Base-by-base conservation (phyloP, 768 basidiomycete species). In the Strobilomyces echinocephalus region DNA sequence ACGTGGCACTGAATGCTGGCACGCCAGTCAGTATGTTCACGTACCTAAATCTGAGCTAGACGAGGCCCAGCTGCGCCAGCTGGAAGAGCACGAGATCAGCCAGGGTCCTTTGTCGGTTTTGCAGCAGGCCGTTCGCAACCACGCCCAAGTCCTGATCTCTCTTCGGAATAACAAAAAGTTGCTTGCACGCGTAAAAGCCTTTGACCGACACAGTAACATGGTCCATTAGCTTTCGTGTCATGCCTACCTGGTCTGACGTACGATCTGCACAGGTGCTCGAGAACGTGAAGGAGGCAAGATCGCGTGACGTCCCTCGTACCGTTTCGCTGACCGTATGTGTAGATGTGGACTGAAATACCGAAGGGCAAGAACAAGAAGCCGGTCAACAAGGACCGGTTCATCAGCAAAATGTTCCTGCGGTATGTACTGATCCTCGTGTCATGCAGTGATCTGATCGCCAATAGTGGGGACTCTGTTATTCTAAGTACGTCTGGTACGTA, bases 261-360 rank as follows among this genome's bases (percentile, higher is more conserved):
- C 40, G 43, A 45, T 49, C 38, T 43, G 43, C 0, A 56, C n/a
- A 95, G 92, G 93, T 95, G 16, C 79, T 97, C 55, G 95, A 98
- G 74, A 98, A 97, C 66, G 95, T 97, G 46, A 98, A 98, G 72
- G 95, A 97, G 85, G 94, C 82, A 65, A 58, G 80, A 68, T 55
- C 20, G 14, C 42, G 33, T 15, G 42, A 52, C 59, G 16, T 38
- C 42, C 41, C 38, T 44, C 36, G 16, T 7, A 20, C 42, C 2
- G 28, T 57, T 41, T 26, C 24, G 24, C 20, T 63, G 54, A 69
- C 33, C 35, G 36, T 46, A 7, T 59, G 46, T 55, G 33, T 57
- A 99, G 93, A 98, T 98, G 95, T 98, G 97, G 97, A 97, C 95
- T 20, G 97, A 99, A 71, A 72, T 86, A 44, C 97, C 97, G 18